phyloP scores from a whole-genome alignment of 768 basidiomycete species.

The Agaricus subrufescens region DNA sequence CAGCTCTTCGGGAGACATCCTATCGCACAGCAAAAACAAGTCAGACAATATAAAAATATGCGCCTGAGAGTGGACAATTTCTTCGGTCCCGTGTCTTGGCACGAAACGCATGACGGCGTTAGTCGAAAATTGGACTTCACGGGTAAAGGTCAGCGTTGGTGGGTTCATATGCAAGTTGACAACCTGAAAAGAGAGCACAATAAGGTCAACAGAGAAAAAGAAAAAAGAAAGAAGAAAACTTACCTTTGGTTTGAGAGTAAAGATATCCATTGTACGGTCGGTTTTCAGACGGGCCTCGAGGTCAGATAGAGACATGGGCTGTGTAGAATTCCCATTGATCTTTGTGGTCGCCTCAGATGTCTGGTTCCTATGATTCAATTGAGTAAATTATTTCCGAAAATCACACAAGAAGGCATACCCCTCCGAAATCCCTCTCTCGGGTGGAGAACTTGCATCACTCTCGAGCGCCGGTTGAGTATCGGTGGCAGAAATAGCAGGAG shows the following conservation, averaged over 20 bases:
- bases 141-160: constrained; percentile 68
- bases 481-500: constrained; percentile 15
- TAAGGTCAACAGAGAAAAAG: background rate
- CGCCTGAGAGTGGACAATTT: constrained; percentile 71
- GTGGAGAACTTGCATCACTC: constrained; percentile 48
- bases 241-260: constrained; percentile 93
- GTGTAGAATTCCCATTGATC: constrained; percentile 44
- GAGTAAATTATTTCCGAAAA: background rate
- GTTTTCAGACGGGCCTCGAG: constrained; percentile 79
- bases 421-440: constrained; percentile 43
- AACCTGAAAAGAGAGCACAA: constrained; percentile 41
- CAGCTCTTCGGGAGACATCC: constrained; percentile 67
- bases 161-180: constrained; percentile 90
- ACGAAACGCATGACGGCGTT: constrained; percentile 75
- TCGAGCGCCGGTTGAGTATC: constrained; percentile 27
- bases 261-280: constrained; percentile 82
- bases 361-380: constrained; percentile 31
- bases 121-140: constrained; percentile 68
- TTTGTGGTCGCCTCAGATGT: constrained; percentile 60
- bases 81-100: constrained; percentile 68
- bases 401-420: constrained; percentile 36
- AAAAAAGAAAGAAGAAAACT: background rate
- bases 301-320: constrained; percentile 61
- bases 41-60: constrained; percentile 91
- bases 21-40: constrained; percentile 86